Percentiles rank a stretch among this genome's conserved stretches.
phyloP scores from a whole-genome alignment of 2,329 filamentous ascomycete genomes.

The Balansia obtecta region DNA sequence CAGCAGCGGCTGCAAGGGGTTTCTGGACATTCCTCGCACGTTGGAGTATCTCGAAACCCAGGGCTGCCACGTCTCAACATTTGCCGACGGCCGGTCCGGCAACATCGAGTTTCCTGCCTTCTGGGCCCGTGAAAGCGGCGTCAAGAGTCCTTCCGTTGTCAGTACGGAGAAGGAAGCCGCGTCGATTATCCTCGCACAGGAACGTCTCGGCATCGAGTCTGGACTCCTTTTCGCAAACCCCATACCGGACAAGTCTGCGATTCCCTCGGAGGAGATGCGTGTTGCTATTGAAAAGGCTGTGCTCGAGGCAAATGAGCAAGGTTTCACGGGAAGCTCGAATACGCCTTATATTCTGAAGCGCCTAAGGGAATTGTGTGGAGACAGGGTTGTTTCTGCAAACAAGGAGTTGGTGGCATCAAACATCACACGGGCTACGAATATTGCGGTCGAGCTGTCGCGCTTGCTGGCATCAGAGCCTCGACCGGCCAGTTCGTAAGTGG shows the following conservation, averaged over 20 bases:
- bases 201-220: conserved; percentile 57
- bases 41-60: conserved; percentile 65
- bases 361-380: conserved; percentile 66
- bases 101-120: conserved; percentile 83
- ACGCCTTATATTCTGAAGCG: conserved; percentile 73
- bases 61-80: conserved; percentile 76
- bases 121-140: conserved; percentile 78
- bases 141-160: conserved; percentile 65
- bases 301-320: conserved; percentile 48
- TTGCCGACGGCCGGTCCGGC: conserved; percentile 65
- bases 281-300: conserved; percentile 56
- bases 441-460: conserved; percentile 40
- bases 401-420: conserved; percentile 45
- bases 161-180: conserved; percentile 71
- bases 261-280: conserved; percentile 61
- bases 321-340: conserved; percentile 61
- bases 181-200: conserved; percentile 74
- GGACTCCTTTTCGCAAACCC: conserved; percentile 86
- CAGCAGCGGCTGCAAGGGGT: conserved; percentile 87
- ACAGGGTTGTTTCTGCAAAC: conserved; percentile 63
- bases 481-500: conserved; percentile 25
- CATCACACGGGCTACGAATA: conserved; percentile 39
- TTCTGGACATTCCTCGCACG: conserved; percentile 82
- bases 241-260: conserved; percentile 56
- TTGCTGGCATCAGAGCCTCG: conserved; percentile 23